These are phyloP conservation scores for Globisporangium okanoganense DNA, from an alignment of 352 stramenopile species.

Conservation along the genomic window DNA sequence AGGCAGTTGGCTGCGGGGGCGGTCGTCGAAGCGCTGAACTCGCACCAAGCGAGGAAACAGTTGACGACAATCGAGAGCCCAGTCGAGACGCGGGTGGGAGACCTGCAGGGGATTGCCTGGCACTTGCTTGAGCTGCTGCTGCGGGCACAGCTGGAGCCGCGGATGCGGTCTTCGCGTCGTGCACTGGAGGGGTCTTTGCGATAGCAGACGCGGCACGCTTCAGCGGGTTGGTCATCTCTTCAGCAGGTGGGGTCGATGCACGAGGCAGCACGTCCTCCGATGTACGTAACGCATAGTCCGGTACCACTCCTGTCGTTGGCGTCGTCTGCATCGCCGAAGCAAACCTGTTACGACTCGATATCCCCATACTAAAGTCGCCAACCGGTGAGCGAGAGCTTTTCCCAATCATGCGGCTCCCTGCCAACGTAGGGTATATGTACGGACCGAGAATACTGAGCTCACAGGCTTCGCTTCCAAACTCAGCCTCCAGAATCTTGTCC, in stretches of 20 bases:
- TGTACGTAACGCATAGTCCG: not conserved
- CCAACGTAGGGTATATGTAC: conserved; percentile 27
- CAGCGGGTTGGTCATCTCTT: conserved; percentile 20
- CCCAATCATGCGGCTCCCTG: conserved; percentile 4
- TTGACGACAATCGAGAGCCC: conserved; percentile 5
- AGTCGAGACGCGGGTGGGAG: conserved; percentile 13
- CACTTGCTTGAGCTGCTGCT: not conserved
- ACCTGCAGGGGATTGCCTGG: not conserved
- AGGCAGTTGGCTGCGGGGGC: not conserved
- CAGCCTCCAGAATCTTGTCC: conserved; percentile 25
- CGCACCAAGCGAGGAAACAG: not conserved
- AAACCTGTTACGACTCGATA: conserved; percentile 3
- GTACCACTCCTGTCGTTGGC: not conserved
- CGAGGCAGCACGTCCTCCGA: not conserved
- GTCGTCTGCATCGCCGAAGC: conserved; percentile 1
- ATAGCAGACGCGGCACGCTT: conserved; percentile 30
- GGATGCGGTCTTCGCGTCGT: conserved; percentile 4
- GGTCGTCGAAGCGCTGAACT: conserved; percentile 12
- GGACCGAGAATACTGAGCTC: conserved; percentile 24
- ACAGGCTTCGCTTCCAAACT: conserved; percentile 22
- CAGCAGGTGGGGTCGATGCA: conserved; percentile 11
- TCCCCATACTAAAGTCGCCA: conserved; percentile 4
- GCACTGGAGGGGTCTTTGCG: conserved; percentile 23
- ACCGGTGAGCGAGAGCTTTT: conserved; percentile 13
- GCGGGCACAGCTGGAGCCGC: not conserved